Base-by-base conservation (phyloP, 192 early-diverging fungal species). In the Cetraspora pellucida region DNA sequence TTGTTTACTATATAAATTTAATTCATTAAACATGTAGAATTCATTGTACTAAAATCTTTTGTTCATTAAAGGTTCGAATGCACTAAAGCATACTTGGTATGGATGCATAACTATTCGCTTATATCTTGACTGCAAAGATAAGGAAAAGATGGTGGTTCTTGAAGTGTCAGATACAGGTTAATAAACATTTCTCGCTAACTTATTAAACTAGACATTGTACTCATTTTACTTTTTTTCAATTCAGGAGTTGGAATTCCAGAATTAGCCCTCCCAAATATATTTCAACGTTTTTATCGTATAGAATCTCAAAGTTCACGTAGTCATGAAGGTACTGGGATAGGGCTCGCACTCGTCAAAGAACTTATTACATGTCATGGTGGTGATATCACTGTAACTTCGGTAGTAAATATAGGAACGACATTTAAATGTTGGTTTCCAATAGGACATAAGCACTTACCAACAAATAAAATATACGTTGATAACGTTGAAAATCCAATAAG, bases 221-320 rank as follows among this genome's bases (percentile, higher is more conserved):
- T 5, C 1, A 37, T 37, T 37, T 37, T 37, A 78, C 75, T 19
- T 82, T 81, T 52, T 85, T 85, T 4, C n/a, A 81, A 87, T 57
- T 87, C 86, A 78, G 89, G 89, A 9, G 85, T 82, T 9, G 89
- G 89, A 7, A 91, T 91, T 7, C 37, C 37, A 37, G 30, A 88
- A 88, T 5, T 66, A 89, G 9, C 78, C 87, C 3, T 67, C 89
- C 1, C 37, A 37, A 37, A 37, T 37, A 1, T 37, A 37, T 37
- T 37, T 37, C 37, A 37, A 37, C 37, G 37, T 37, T 37, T 37
- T 37, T 37, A 37, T 37, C 37, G 37, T 37, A 37, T 37, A 37
- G 37, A 37, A 37, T 37, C 37, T 37, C 37, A 37, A 37, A 37
- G 37, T 37, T 37, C 37, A 7, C 37, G 37, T 37, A 37, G 37